Conservation (phyloP, 2,329 filamentous ascomycete genomes). For the Hypoxylon sp. region DNA sequence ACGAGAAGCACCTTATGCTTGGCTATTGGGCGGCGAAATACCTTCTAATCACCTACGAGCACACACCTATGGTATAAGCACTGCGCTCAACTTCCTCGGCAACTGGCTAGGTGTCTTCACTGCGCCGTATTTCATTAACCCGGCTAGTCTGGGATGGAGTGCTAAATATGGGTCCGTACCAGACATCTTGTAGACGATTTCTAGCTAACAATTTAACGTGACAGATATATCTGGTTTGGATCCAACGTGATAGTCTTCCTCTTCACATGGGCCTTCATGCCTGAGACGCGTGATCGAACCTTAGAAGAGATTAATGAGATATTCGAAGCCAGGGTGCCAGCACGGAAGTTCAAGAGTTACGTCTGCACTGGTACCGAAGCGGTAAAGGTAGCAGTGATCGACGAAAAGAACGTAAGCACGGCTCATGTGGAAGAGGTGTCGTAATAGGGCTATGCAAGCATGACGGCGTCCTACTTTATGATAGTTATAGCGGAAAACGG, state of each 20-base stretch:
- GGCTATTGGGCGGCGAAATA: conserved; percentile 59
- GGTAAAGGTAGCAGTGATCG: conserved; percentile 32
- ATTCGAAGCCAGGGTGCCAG: conserved; percentile 48
- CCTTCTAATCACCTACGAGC: conserved; percentile 59
- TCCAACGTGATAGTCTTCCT: conserved; percentile 55
- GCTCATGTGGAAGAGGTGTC: conserved; percentile 7
- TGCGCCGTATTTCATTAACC: conserved; percentile 61
- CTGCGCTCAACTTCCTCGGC: conserved; percentile 58
- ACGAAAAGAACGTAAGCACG: conserved; percentile 32
- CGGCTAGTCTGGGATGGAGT: conserved; percentile 57
- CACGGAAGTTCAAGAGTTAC: conserved; percentile 48
- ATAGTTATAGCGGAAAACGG: background rate
- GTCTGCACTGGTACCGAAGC: conserved; percentile 46
- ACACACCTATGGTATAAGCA: conserved; percentile 58
- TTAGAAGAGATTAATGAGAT: conserved; percentile 52
- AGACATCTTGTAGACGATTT: background rate
- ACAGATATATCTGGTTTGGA: conserved; percentile 59
- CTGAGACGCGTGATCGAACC: conserved; percentile 49
- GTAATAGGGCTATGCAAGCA: background rate
- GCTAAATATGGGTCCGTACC: conserved; percentile 52
- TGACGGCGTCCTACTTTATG: background rate
- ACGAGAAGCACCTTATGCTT: conserved; percentile 55
- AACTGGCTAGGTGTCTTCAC: conserved; percentile 59
- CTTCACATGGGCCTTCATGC: conserved; percentile 51
- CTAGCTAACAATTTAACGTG: background rate